Evolutionary conservation across 306 rosid genomes (phyloP).

Genomic region (cucumber (Cucumis sativus)): DNA sequence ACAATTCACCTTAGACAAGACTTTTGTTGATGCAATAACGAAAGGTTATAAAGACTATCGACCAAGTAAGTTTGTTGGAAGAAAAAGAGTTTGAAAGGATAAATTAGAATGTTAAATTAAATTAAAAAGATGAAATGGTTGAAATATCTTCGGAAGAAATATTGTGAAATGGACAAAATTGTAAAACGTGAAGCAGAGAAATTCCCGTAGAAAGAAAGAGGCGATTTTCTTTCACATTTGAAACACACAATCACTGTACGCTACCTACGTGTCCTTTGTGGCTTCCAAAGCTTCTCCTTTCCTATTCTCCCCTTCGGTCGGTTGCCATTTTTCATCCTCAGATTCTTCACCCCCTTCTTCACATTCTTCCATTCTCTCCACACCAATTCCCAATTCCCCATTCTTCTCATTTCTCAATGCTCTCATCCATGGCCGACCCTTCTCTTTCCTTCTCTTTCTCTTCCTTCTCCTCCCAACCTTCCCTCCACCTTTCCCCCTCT

Average conservation of each 20-base stretch:
- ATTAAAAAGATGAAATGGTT: not conserved
- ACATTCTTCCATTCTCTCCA: not conserved
- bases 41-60: too few relatives aligned
- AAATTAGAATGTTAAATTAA: too few relatives aligned
- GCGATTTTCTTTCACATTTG: not conserved
- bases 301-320: not conserved
- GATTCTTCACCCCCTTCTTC: not conserved
- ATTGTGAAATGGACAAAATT: not conserved
- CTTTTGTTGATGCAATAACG: too few relatives aligned
- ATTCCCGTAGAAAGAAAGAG: not conserved
- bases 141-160: not conserved
- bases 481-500: constrained; percentile 13
- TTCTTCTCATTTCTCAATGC: not conserved
- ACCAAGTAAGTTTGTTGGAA: too few relatives aligned
- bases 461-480: constrained; percentile 21
- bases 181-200: not conserved
- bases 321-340: not conserved
- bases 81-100: too few relatives aligned
- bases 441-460: constrained; percentile 37
- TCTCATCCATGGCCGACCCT: constrained; percentile 46
- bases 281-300: constrained; percentile 13
- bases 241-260: not conserved
- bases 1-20: too few relatives aligned
- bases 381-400: not conserved
- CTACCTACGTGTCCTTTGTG: constrained; percentile 8